Percentiles rank a stretch among this genome's conserved stretches.
Conservation (phyloP, 495 filamentous ascomycete genomes). For the Podospora sp. region DNA sequence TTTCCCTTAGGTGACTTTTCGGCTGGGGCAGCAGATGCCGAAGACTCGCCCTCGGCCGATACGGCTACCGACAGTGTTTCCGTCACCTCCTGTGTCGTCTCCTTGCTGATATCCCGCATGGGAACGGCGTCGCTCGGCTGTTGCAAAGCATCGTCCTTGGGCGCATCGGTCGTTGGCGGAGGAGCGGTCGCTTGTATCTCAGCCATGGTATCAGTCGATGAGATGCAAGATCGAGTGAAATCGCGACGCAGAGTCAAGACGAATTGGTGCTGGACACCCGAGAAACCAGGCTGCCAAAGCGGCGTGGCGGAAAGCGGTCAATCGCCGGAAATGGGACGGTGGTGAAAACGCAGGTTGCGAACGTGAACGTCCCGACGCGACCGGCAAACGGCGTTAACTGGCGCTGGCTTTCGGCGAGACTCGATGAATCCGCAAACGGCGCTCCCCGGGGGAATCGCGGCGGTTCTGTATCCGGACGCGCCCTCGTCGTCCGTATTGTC, state of each 20-base stretch:
- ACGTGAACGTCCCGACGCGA: constrained; percentile 15
- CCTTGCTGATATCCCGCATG: constrained; percentile 22
- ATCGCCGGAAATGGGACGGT: constrained; percentile 7
- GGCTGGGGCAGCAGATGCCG: not conserved
- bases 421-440: constrained; percentile 7
- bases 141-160: constrained; percentile 17
- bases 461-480: constrained; percentile 2
- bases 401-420: constrained; percentile 2
- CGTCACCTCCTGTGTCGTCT: constrained; percentile 10
- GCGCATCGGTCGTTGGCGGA: constrained; percentile 1
- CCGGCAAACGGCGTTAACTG: not conserved
- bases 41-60: constrained; percentile 12
- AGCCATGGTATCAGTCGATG: constrained; percentile 18
- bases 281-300: not conserved
- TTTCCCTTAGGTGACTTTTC: constrained; percentile 22
- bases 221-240: constrained; percentile 3
- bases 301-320: not conserved
- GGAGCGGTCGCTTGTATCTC: constrained; percentile 15
- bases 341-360: constrained; percentile 8
- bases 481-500: not conserved
- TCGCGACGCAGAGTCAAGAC: not conserved
- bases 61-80: constrained; percentile 8
- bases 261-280: constrained; percentile 2
- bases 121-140: constrained; percentile 26
- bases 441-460: not conserved